These are phyloP conservation scores for Phytophthora syringae DNA, from an alignment of 352 stramenopile genomes.

Conservation along the genomic window DNA sequence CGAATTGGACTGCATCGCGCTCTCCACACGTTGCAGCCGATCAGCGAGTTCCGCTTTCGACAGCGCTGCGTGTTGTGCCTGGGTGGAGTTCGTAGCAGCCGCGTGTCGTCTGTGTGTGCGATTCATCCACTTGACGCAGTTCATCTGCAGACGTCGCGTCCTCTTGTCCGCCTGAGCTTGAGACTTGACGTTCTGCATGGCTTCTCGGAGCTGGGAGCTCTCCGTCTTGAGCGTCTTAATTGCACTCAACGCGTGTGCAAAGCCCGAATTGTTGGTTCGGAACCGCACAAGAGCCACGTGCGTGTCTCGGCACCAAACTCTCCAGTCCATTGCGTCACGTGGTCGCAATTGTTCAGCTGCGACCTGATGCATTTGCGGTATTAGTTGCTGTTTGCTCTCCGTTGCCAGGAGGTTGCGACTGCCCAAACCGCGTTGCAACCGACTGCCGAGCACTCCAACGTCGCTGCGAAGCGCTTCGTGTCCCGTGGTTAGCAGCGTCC, in stretches of 20 bases:
- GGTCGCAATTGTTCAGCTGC: constrained; percentile 1
- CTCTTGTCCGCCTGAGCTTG: constrained; percentile 59
- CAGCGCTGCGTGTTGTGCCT: constrained; percentile 47
- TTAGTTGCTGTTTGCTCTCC: neutral
- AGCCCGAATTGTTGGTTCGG: constrained; percentile 37
- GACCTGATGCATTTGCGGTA: neutral
- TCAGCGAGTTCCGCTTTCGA: constrained; percentile 57
- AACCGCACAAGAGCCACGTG: constrained; percentile 45
- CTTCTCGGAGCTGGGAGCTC: constrained; percentile 51
- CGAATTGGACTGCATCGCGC: constrained; percentile 42
- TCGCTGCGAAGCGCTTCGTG: constrained; percentile 22
- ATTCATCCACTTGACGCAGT: constrained; percentile 75
- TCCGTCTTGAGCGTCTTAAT: constrained; percentile 58
- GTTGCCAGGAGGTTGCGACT: constrained; percentile 38
- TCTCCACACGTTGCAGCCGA: constrained; percentile 50
- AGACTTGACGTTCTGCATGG: constrained; percentile 53
- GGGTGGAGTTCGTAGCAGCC: constrained; percentile 39
- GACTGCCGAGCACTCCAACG: constrained; percentile 28
- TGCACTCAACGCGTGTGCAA: constrained; percentile 45
- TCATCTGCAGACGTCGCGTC: constrained; percentile 63
- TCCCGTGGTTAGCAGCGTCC: constrained; percentile 33
- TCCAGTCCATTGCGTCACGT: constrained; percentile 50
- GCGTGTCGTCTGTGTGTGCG: constrained; percentile 54
- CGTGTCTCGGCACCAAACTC: constrained; percentile 60
- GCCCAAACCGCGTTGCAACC: constrained; percentile 39